phyloP scores from a whole-genome alignment of 306 rosid species.

The Casuarina glauca region DNA sequence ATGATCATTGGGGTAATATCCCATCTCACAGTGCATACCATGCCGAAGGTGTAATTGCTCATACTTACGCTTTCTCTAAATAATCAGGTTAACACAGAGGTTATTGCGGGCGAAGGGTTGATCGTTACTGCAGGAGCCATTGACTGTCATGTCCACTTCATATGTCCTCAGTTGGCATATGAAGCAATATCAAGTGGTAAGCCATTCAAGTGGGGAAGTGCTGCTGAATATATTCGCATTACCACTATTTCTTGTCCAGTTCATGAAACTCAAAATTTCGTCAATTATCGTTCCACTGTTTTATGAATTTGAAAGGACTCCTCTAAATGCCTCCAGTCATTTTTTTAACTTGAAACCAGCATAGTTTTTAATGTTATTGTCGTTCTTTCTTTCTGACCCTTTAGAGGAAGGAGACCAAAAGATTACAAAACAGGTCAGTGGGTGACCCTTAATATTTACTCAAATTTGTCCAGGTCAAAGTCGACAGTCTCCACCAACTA shows the following conservation, averaged over 20 bases:
- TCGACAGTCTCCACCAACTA: neutral
- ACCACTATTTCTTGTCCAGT: conserved; percentile 6
- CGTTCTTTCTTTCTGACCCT: neutral
- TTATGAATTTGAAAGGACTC: too few species aligned
- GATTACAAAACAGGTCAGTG: neutral
- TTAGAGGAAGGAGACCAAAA: neutral
- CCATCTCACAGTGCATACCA: conserved; percentile 18
- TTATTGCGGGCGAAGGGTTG: conserved; percentile 83
- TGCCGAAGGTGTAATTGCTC: conserved; percentile 17
- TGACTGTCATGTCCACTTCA: conserved; percentile 94
- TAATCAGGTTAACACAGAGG: conserved; percentile 86
- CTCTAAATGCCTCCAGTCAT: neutral
- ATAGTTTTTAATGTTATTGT: neutral
- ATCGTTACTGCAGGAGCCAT: conserved; percentile 89
- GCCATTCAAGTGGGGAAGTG: conserved; percentile 24
- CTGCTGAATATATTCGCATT: neutral
- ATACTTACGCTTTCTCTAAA: conserved; percentile 18
- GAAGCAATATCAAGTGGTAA: conserved; percentile 91
- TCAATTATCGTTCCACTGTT: neutral
- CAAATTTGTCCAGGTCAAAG: neutral
- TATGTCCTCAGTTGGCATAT: conserved; percentile 81
- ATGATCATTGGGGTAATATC: conserved; percentile 73
- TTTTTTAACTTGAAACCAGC: neutral
- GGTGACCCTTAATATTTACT: neutral
- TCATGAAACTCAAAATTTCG: neutral